These are phyloP conservation scores for Nematocida sp. DNA, from an alignment of 371 early-diverging fungal species.

Conservation along the genomic window DNA sequence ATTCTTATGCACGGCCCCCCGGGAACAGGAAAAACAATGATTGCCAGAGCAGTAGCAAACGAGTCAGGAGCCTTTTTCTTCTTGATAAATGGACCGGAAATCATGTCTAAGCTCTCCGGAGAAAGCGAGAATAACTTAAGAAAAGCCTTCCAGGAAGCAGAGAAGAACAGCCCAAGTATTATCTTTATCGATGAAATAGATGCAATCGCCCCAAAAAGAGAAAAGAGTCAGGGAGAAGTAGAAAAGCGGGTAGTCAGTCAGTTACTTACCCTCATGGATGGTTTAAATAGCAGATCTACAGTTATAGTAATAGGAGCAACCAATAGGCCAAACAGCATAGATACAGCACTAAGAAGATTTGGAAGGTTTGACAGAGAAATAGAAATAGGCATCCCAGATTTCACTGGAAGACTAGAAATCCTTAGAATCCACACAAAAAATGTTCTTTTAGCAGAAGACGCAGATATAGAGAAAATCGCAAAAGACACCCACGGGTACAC, in stretches of 20 bases:
- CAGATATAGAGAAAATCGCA: constrained; percentile 92
- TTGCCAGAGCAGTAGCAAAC: constrained; percentile 88
- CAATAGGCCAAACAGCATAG: constrained; percentile 93
- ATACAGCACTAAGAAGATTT: constrained; percentile 87
- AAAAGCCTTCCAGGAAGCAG: constrained; percentile 96
- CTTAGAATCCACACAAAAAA: constrained; percentile 98
- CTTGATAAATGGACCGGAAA: constrained; percentile 94
- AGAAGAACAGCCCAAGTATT: constrained; percentile 88
- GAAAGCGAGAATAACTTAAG: constrained; percentile 93
- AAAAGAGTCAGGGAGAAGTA: constrained; percentile 96
- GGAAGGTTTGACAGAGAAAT: constrained; percentile 98
- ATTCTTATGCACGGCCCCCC: constrained; percentile 93
- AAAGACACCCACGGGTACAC: constrained; percentile 96
- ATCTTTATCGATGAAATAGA: constrained; percentile 99
- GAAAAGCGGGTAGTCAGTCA: constrained; percentile 97
- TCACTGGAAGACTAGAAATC: constrained; percentile 92
- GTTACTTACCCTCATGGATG: constrained; percentile 96
- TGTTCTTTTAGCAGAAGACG: constrained; percentile 86
- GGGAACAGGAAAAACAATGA: constrained; percentile 91
- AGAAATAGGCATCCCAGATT: constrained; percentile 98
- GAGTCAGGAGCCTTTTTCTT: constrained; percentile 89
- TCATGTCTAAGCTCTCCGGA: constrained; percentile 99
- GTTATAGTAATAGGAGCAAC: constrained; percentile 93
- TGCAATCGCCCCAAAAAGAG: constrained; percentile 97
- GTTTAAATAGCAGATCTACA: constrained; percentile 90